Evolutionary conservation across 139 green algal species (phyloP).

Genomic region (Diplosphaera chodatii): DNA sequence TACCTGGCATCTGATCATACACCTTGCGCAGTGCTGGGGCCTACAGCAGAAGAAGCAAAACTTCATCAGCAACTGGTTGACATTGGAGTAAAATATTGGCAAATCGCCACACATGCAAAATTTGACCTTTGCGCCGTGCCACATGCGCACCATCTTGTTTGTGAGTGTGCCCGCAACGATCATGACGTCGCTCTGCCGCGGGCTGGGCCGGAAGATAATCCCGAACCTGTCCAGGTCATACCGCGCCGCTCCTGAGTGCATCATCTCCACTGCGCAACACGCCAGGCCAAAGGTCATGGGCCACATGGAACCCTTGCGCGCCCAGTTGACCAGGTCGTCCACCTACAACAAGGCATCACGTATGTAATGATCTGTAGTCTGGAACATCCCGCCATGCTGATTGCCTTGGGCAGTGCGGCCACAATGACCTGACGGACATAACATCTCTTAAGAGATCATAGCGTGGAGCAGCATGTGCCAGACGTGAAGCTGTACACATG

Average conservation of each 20-base stretch:
- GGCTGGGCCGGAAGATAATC: conserved; percentile 94
- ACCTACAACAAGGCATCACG: too few relatives aligned
- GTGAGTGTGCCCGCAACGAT: conserved; percentile 96
- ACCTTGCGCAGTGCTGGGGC: conserved; percentile 92
- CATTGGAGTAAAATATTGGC: too few relatives aligned
- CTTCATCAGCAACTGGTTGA: background rate
- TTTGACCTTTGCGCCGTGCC: too few relatives aligned
- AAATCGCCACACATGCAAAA: too few relatives aligned
- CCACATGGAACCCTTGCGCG: conserved; percentile 85
- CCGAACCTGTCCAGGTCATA: conserved; percentile 89
- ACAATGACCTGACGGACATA: too few relatives aligned
- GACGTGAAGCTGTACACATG: too few relatives aligned
- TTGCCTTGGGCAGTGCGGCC: too few relatives aligned
- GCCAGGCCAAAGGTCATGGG: conserved; percentile 96
- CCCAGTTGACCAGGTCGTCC: conserved; percentile 87
- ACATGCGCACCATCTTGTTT: conserved; percentile 83
- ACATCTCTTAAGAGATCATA: too few relatives aligned
- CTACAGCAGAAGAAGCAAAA: background rate
- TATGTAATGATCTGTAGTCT: too few relatives aligned
- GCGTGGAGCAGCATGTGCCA: too few relatives aligned
- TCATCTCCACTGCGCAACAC: conserved; percentile 98
- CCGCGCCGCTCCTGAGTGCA: conserved; percentile 61
- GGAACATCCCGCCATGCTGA: too few relatives aligned
- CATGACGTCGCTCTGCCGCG: conserved; percentile 92
- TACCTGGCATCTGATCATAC: conserved; percentile 57